Evolutionary conservation across 2,329 filamentous ascomycete species (phyloP), one percentile per base, ranked within the genome.

Genomic region (Xylariaceae sp.): DNA sequence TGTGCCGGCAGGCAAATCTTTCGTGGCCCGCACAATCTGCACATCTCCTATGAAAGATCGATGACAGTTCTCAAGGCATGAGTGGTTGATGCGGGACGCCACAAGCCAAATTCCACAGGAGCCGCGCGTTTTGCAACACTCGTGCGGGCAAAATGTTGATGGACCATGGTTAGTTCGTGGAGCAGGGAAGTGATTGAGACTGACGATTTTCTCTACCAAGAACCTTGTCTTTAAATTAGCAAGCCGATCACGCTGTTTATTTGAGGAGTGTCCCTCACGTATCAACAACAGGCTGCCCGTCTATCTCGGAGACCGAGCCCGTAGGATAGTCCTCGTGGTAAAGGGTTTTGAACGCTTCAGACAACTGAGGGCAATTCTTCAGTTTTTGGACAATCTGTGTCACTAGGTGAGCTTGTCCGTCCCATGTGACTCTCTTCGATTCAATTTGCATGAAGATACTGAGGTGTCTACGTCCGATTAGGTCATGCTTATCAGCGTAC

Each of bases 41-140:
- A 82, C 70, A 55, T 83, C 77, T 2, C 78, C 77, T 35, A 82
- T 76, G 57, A 80, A 81, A 1, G 70, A 62, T 14, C 74, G 74
- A 0, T 49, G 52, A 15, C 70, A 71, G 54, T 80, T 82, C 10
- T 60, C 59, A 5, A 69, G 15, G 58, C 80, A 83, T 11, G 68
- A 70, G 53, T 82, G 78, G 49, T 83, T 82, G 54, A 80, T 71
- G 47, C 68, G 66, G 0, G 78, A 76, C 3, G 75, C 73, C 1
- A 66, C 50, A 2, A 65, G 49, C 76, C 78, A 83, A 11, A 81
- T 48, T 1, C 77, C 77, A 27, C 4, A 27, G 22, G 22, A 5
- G 22, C 22, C 7, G 31, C 53, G 65, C 11, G 65, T 69, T 35
- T 53, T 48, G 40, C 58, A 56, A 2, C 22, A 30, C 3, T 41